These are phyloP conservation scores for Paragyromitra xinjiangensis DNA, from an alignment of 495 filamentous ascomycete genomes.

Conservation along the genomic window DNA sequence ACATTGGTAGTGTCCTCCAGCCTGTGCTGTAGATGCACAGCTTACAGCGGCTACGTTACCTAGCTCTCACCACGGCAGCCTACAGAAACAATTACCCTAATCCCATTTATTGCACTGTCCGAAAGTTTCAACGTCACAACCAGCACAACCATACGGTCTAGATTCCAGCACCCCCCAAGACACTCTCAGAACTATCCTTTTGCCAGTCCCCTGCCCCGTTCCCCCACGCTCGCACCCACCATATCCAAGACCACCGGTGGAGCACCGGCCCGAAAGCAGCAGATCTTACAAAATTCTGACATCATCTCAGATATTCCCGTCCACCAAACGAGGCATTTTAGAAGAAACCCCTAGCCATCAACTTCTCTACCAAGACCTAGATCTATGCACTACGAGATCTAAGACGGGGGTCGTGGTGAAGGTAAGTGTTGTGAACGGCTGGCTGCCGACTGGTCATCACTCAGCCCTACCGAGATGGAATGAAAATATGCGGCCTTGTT, in stretches of 20 bases:
- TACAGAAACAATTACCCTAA: background rate
- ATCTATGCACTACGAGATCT: background rate
- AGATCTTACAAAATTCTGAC: background rate
- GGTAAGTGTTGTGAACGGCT: background rate
- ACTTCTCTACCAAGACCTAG: background rate
- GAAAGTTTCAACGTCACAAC: background rate
- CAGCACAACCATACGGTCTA: background rate
- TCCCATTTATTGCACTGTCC: background rate
- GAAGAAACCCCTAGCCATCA: background rate
- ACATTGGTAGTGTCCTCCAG: background rate
- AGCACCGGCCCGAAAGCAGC: background rate
- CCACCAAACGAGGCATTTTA: background rate
- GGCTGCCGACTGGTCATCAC: too few relatives aligned
- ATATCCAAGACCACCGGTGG: background rate
- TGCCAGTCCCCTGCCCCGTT: too few relatives aligned
- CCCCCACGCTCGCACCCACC: background rate
- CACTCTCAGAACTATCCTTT: too few relatives aligned
- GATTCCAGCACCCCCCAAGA: background rate
- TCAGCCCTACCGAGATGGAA: too few relatives aligned
- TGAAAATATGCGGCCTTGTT: background rate
- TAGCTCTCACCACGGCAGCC: background rate
- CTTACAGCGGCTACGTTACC: background rate
- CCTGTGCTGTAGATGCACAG: too few relatives aligned
- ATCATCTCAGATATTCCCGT: background rate
- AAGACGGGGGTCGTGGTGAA: background rate